Conservation (phyloP, 73 alveolate species). For the Tetrahymena borealis region DNA sequence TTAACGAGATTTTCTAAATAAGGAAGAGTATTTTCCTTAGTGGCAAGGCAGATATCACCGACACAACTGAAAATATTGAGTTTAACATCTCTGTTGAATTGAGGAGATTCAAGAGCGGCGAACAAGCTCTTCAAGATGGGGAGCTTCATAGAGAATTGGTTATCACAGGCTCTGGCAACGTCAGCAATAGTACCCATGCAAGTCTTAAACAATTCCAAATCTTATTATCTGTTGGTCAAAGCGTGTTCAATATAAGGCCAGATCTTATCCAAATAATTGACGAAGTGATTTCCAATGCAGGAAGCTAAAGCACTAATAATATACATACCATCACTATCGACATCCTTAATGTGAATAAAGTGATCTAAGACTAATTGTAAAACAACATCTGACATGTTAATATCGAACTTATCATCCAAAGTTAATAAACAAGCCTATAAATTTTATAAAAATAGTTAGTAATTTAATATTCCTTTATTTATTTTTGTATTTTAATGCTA, state of each 20-base stretch:
- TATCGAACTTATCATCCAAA: not conserved
- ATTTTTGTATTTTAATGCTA: too few species aligned
- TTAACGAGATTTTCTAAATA: not conserved
- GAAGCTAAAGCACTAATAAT: not conserved
- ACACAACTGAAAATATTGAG: not conserved
- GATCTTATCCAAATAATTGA: not conserved
- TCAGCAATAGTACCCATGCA: slow-evolving; percentile 1
- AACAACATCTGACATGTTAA: not conserved
- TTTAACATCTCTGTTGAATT: not conserved
- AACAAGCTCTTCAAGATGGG: not conserved
- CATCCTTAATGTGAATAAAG: not conserved
- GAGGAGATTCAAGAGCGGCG: not conserved
- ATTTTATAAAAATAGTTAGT: too few species aligned
- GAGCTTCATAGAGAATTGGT: not conserved
- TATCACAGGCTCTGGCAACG: not conserved
- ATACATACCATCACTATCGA: not conserved
- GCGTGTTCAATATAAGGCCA: slow-evolving; percentile 1
- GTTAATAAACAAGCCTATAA: not conserved
- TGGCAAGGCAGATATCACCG: not conserved
- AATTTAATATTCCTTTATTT: too few species aligned
- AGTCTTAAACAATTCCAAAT: not conserved
- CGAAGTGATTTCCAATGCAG: not conserved
- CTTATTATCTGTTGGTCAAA: not conserved
- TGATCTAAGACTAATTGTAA: not conserved
- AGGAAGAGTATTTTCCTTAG: not conserved